Evolutionary conservation across 305 asterid species (phyloP).

Genomic region (Nicotiana rustica): DNA sequence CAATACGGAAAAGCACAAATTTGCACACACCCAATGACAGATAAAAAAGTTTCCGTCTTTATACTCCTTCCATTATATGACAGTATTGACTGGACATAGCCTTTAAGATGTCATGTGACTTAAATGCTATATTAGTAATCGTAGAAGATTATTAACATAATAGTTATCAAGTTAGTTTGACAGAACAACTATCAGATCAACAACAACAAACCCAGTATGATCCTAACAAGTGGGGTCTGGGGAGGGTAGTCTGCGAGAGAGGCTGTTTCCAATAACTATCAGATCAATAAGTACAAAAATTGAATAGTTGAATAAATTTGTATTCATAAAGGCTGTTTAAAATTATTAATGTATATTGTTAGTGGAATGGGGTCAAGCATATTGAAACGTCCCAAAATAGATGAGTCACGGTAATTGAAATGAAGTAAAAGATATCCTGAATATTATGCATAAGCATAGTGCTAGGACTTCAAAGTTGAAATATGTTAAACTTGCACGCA

Average conservation of each 20-base stretch:
- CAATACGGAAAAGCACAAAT: neutral
- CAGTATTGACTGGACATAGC: neutral
- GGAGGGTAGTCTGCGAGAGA: no score
- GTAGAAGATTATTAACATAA: neutral
- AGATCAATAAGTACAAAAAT: conserved; percentile 5
- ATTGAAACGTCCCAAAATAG: neutral
- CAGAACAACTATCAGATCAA: neutral
- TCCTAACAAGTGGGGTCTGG: no score
- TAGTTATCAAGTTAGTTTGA: neutral
- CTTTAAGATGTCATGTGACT: neutral
- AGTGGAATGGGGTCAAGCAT: neutral
- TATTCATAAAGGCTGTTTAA: neutral
- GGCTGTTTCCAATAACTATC: neutral
- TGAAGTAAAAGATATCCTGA: neutral
- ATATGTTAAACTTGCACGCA: conserved; percentile 21
- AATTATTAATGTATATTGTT: neutral
- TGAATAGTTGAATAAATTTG: neutral
- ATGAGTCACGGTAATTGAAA: neutral
- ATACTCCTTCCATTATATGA: conserved; percentile 4
- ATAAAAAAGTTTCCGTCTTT: neutral
- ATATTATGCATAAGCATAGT: neutral
- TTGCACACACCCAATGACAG: conserved; percentile 19
- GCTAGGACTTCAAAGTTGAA: conserved; percentile 24
- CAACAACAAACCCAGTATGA: no score
- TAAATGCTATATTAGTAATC: neutral